Percentiles rank a stretch among this genome's conserved stretches.
Conservation (phyloP, 345 rosid species). For the Populus ilicifolia region DNA sequence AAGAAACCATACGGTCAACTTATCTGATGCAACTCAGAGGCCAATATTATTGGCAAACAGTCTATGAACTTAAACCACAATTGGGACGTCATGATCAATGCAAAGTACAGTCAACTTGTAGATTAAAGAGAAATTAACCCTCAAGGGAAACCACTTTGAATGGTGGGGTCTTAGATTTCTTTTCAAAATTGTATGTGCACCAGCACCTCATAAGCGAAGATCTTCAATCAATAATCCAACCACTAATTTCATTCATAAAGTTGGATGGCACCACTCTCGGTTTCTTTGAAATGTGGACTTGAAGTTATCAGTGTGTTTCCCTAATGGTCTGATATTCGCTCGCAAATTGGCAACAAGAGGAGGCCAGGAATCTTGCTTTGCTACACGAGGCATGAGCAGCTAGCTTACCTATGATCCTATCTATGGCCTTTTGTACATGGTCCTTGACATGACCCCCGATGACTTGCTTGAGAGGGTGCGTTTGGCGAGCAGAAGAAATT, state of each 20-base stretch:
- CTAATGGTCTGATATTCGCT: neutral
- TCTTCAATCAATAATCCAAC: neutral
- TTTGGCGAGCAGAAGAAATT: no score
- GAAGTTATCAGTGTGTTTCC: neutral
- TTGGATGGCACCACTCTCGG: neutral
- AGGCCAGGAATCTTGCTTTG: neutral
- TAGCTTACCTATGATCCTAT: neutral
- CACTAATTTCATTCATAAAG: neutral
- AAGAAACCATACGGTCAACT: neutral
- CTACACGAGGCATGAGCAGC: neutral
- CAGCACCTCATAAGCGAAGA: neutral
- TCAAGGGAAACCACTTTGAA: neutral
- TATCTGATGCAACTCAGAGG: neutral
- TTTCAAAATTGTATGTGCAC: neutral
- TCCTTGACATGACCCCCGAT: constrained; percentile 20
- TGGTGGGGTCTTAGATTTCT: neutral
- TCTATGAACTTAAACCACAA: neutral
- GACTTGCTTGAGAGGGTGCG: no score
- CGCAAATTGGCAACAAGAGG: neutral
- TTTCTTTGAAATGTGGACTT: neutral
- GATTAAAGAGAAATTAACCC: neutral
- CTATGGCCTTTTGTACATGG: neutral
- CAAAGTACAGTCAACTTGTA: constrained; percentile 3
- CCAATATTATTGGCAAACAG: neutral
- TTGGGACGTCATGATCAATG: neutral